These are phyloP conservation scores for Aspergillus bridgeri DNA, from an alignment of 495 filamentous ascomycete species.

Conservation along the genomic window DNA sequence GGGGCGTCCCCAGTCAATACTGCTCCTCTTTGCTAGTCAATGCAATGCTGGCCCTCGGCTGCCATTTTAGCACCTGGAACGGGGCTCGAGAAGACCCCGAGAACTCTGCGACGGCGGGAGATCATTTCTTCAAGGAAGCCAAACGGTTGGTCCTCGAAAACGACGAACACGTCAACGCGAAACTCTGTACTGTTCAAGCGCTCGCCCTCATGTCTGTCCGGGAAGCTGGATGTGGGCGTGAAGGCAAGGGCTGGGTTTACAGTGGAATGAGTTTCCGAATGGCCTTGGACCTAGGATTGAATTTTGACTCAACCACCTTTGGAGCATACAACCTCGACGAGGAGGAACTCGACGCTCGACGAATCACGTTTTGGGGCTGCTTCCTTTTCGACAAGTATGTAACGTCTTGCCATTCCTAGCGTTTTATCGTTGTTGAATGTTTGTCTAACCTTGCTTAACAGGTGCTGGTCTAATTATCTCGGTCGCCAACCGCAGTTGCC, in stretches of 20 bases:
- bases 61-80: conserved; percentile 82
- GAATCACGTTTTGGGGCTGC: conserved; percentile 98
- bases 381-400: conserved; percentile 90
- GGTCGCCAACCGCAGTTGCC: conserved; percentile 88
- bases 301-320: conserved; percentile 72
- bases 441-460: conserved; percentile 27
- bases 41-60: conserved; percentile 92
- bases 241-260: conserved; percentile 97
- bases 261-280: conserved; percentile 99
- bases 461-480: conserved; percentile 97
- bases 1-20: conserved; percentile 63
- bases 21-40: conserved; percentile 91
- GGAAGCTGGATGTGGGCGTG: conserved; percentile 91
- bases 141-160: conserved; percentile 86
- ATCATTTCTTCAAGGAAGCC: conserved; percentile 95
- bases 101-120: conserved; percentile 82
- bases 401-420: neutral
- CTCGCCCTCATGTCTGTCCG: conserved; percentile 93
- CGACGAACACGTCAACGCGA: conserved; percentile 88
- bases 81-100: conserved; percentile 65
- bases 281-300: conserved; percentile 90
- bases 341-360: conserved; percentile 80
- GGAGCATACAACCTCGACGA: conserved; percentile 63
- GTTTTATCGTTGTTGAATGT: conserved; percentile 5
- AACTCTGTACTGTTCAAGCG: conserved; percentile 91